These are phyloP conservation scores for Akanthomyces dipterigenus DNA, from an alignment of 2,329 filamentous ascomycete species.

Conservation along the genomic window DNA sequence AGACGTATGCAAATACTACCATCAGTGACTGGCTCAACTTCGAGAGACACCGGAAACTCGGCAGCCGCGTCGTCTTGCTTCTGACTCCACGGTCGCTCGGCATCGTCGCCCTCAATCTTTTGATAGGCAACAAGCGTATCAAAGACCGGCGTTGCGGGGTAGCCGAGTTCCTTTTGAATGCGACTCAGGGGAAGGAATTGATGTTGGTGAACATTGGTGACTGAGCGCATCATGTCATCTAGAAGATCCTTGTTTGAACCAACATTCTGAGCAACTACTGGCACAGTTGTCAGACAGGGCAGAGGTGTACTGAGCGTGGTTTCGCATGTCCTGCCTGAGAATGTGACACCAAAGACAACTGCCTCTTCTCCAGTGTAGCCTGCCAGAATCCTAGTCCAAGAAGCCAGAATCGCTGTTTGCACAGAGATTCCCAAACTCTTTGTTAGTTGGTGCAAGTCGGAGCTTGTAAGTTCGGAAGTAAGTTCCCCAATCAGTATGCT, in stretches of 20 bases:
- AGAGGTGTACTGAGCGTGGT: slow-evolving; percentile 56
- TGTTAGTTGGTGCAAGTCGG: slow-evolving; percentile 49
- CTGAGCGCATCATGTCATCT: slow-evolving; percentile 56
- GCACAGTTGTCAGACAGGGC: slow-evolving; percentile 77
- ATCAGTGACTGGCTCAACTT: slow-evolving; percentile 54
- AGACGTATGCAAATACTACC: slow-evolving; percentile 54
- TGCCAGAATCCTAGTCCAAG: slow-evolving; percentile 70
- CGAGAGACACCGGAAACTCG: slow-evolving; percentile 76
- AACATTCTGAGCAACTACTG: slow-evolving; percentile 54
- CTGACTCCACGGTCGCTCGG: slow-evolving; percentile 47
- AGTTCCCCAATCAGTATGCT: slow-evolving; percentile 27
- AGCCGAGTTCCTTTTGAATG: slow-evolving; percentile 66
- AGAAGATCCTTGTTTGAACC: slow-evolving; percentile 52
- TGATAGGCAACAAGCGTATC: slow-evolving; percentile 85
- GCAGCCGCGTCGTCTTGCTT: slow-evolving; percentile 60
- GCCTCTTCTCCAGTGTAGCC: slow-evolving; percentile 68
- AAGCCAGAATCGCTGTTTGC: slow-evolving; percentile 67
- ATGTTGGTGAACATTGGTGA: slow-evolving; percentile 57
- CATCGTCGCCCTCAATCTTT: slow-evolving; percentile 36
- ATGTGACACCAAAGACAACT: slow-evolving; percentile 72
- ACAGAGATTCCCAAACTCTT: slow-evolving; percentile 58
- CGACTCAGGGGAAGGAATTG: slow-evolving; percentile 65
- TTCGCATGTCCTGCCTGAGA: slow-evolving; percentile 65
- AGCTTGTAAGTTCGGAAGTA: slow-evolving; percentile 31
- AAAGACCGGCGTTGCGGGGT: slow-evolving; percentile 61